These are phyloP conservation scores for Wallacemonas sp. DNA, from an alignment of 208 protist genomes.

Conservation along the genomic window DNA sequence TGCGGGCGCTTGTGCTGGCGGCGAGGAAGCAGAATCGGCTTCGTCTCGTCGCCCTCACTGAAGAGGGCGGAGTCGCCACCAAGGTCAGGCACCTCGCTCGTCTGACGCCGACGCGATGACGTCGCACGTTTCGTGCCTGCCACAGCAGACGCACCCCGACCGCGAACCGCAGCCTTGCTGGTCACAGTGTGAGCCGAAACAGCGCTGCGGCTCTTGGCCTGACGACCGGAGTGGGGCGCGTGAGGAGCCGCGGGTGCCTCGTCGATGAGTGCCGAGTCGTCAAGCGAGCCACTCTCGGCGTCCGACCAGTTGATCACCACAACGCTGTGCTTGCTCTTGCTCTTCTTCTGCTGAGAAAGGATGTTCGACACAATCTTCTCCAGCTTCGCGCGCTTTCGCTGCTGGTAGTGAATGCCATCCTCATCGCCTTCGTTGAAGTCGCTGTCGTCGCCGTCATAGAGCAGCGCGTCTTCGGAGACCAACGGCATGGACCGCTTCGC, in stretches of 20 bases:
- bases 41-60: slow-evolving; percentile 56
- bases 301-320: slow-evolving; percentile 88
- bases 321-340: slow-evolving; percentile 77
- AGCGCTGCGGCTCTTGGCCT: slow-evolving; percentile 24
- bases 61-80: slow-evolving; percentile 56
- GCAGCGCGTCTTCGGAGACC: slow-evolving; percentile 36
- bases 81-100: slow-evolving; percentile 46
- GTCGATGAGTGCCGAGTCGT: slow-evolving; percentile 12
- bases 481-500: slow-evolving; percentile 43
- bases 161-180: slow-evolving; percentile 16
- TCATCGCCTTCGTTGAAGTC: slow-evolving; percentile 21
- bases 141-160: slow-evolving; percentile 9
- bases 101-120: slow-evolving; percentile 25
- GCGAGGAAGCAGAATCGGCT: slow-evolving; percentile 72
- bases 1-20: slow-evolving; percentile 33
- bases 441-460: slow-evolving; percentile 18
- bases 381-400: slow-evolving; percentile 52
- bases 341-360: slow-evolving; percentile 48
- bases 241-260: background rate
- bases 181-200: background rate
- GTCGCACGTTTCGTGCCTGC: slow-evolving; percentile 16
- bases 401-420: slow-evolving; percentile 20
- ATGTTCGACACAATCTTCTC: slow-evolving; percentile 71
- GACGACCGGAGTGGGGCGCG: slow-evolving; percentile 18
- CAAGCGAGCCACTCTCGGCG: slow-evolving; percentile 14